phyloP scores from a whole-genome alignment of 179 eudicot species.

The Pouteria campechiana region DNA sequence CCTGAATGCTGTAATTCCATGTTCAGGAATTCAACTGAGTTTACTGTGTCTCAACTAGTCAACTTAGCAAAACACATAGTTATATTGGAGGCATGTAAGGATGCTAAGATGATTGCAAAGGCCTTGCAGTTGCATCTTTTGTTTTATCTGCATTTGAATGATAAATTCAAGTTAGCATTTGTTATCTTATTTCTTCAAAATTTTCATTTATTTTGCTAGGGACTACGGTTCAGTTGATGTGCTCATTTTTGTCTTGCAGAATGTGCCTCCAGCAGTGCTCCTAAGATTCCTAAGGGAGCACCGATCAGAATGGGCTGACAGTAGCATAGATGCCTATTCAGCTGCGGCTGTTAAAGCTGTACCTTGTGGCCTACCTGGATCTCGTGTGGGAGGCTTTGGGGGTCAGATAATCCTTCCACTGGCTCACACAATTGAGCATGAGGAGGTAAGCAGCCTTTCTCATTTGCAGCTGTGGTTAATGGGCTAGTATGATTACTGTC shows the following conservation, averaged over 20 bases:
- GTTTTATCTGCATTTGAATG: too few species aligned
- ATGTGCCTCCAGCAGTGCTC: slow-evolving; percentile 80
- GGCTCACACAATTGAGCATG: slow-evolving; percentile 89
- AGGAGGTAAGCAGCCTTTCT: slow-evolving; percentile 45
- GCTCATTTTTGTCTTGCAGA: slow-evolving; percentile 25
- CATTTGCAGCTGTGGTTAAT: not conserved
- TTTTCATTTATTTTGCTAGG: too few species aligned
- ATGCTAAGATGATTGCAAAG: too few species aligned
- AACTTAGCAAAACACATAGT: too few species aligned
- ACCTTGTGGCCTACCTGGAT: slow-evolving; percentile 65
- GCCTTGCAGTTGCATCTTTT: too few species aligned
- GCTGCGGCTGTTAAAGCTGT: slow-evolving; percentile 73
- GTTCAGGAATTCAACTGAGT: too few species aligned
- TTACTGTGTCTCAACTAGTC: too few species aligned
- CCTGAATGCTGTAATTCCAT: too few species aligned
- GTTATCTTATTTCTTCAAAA: too few species aligned
- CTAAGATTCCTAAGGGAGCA: slow-evolving; percentile 80
- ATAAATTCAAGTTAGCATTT: too few species aligned
- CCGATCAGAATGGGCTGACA: slow-evolving; percentile 96
- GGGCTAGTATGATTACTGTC: not conserved
- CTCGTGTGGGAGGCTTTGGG: slow-evolving; percentile 55
- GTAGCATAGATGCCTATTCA: slow-evolving; percentile 66
- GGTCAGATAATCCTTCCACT: slow-evolving; percentile 88
- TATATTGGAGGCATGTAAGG: too few species aligned
- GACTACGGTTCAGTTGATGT: not conserved